A percentile compares a stretch with the other conserved stretches of the same genome.
Evolutionary conservation across 768 basidiomycete species (phyloP).

Genomic region (Psilocybe tampanensis): DNA sequence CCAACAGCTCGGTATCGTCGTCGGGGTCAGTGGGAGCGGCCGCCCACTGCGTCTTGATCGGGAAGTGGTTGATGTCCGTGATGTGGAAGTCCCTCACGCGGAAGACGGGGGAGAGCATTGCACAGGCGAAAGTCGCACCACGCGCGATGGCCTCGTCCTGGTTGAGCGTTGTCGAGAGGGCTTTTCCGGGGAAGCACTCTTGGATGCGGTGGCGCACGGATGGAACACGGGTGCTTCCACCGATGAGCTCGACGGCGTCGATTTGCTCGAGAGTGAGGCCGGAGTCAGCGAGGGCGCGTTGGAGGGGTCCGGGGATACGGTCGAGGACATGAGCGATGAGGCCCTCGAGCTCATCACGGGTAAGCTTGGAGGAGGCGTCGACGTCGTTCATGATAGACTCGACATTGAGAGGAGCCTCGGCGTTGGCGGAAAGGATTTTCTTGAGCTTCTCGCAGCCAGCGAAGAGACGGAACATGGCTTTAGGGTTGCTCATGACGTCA

Average conservation of each 20-base stretch:
- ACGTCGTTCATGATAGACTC: conserved; percentile 97
- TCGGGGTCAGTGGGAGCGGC: conserved; percentile 71
- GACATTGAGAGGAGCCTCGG: conserved; percentile 86
- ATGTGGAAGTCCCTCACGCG: conserved; percentile 94
- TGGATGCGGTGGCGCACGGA: conserved; percentile 89
- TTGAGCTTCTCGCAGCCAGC: conserved; percentile 93
- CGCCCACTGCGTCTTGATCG: conserved; percentile 91
- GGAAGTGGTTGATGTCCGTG: conserved; percentile 84
- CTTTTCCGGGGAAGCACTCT: conserved; percentile 77
- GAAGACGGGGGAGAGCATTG: conserved; percentile 97
- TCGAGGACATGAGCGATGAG: conserved; percentile 78
- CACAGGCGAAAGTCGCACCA: conserved; percentile 96
- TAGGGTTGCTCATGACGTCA: conserved; percentile 88
- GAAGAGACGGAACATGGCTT: conserved; percentile 89
- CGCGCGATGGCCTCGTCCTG: conserved; percentile 97
- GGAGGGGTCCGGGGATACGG: conserved; percentile 73
- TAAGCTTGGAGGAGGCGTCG: conserved; percentile 86
- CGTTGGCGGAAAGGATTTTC: conserved; percentile 94
- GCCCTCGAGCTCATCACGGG: conserved; percentile 79
- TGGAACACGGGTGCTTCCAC: conserved; percentile 92
- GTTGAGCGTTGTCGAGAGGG: conserved; percentile 92
- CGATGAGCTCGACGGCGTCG: conserved; percentile 90
- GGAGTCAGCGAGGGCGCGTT: conserved; percentile 79
- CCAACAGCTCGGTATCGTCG: conserved; percentile 89
- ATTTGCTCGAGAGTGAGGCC: conserved; percentile 84